These are phyloP conservation scores for Candida hungchunana DNA, from an alignment of 805 yeast species.

Conservation along the genomic window DNA sequence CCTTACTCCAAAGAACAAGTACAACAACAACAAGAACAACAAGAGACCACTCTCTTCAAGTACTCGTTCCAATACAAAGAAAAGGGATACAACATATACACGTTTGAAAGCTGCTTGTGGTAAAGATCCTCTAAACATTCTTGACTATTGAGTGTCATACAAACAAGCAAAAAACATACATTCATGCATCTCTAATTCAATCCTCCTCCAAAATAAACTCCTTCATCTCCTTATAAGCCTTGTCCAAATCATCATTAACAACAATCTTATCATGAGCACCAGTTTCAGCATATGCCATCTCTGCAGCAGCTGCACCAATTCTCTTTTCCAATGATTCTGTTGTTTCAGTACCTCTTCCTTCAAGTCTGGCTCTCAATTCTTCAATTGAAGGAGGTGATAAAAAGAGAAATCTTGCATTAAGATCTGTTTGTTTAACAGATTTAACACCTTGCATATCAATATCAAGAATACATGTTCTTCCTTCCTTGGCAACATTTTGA, in stretches of 20 bases:
- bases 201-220: conserved; percentile 56
- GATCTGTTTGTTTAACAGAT: conserved; percentile 75
- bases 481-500: conserved; percentile 47
- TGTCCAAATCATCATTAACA: conserved; percentile 88
- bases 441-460: conserved; percentile 99
- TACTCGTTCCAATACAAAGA: too few relatives aligned
- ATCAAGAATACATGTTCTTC: conserved; percentile 84
- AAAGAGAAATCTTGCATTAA: conserved; percentile 83
- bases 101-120: too few relatives aligned
- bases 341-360: conserved; percentile 93
- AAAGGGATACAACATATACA: too few relatives aligned
- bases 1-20: neutral
- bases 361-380: conserved; percentile 66
- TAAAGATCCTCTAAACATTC: too few relatives aligned
- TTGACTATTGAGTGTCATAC: too few relatives aligned
- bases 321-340: conserved; percentile 80
- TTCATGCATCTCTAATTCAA: too few relatives aligned
- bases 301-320: conserved; percentile 80
- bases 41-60: conserved; percentile 1
- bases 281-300: conserved; percentile 80
- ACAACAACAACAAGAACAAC: neutral
- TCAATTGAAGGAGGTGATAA: conserved; percentile 92
- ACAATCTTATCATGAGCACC: conserved; percentile 90
- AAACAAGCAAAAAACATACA: too few relatives aligned
- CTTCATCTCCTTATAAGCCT: conserved; percentile 78